phyloP scores from a whole-genome alignment of 1,139 yeast genomes.

The Geotrichum aggregatum region DNA sequence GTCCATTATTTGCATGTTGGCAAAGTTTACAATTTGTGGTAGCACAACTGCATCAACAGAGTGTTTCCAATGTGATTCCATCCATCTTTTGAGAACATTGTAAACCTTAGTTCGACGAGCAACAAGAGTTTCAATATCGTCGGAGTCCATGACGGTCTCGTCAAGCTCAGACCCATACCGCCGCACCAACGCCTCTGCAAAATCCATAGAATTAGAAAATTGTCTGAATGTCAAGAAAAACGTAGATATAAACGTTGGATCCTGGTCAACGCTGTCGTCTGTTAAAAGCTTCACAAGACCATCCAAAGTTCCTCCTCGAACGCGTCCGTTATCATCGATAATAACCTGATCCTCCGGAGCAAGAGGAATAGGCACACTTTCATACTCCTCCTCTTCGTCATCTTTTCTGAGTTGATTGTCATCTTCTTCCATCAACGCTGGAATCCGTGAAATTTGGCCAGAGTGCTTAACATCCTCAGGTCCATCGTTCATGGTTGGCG shows the following conservation, averaged over 20 bases:
- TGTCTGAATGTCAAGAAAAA: conserved; percentile 78
- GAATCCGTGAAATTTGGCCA: not conserved
- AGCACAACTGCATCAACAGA: conserved; percentile 56
- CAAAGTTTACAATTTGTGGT: conserved; percentile 68
- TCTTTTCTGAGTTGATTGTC: not conserved
- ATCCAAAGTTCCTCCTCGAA: conserved; percentile 75
- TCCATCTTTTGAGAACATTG: conserved; percentile 71
- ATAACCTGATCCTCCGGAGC: conserved; percentile 38
- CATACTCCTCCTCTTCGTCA: conserved; percentile 12
- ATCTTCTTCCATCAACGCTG: conserved; percentile 8
- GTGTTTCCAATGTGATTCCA: conserved; percentile 81
- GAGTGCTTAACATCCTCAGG: not conserved
- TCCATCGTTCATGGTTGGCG: not conserved
- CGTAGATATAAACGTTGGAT: conserved; percentile 65
- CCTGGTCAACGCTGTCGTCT: conserved; percentile 61
- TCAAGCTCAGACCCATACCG: conserved; percentile 55
- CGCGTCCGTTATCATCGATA: conserved; percentile 47
- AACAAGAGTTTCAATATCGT: conserved; percentile 43
- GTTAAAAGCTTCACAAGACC: conserved; percentile 70
- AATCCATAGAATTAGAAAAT: conserved; percentile 64
- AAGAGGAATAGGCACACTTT: conserved; percentile 10
- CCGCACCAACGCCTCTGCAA: conserved; percentile 63
- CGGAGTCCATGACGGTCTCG: conserved; percentile 29
- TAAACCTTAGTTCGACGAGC: conserved; percentile 65
- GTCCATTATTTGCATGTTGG: conserved; percentile 49